Evolutionary conservation across 768 basidiomycete species (phyloP).

Genomic region (Crassisporium funariophilum): DNA sequence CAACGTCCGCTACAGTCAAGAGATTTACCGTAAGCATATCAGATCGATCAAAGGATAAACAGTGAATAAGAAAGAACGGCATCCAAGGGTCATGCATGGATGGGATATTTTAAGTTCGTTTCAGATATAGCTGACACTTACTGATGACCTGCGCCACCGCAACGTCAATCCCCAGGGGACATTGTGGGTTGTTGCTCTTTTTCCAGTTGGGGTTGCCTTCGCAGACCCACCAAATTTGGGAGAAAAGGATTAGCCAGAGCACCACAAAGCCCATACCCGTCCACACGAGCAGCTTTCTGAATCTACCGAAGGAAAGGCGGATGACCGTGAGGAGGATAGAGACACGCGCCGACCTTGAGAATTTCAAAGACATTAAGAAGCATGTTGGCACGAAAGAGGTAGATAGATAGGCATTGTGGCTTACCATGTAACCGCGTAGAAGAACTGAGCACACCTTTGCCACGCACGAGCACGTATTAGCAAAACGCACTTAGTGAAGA

Average conservation of each 20-base stretch:
- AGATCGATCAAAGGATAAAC: background rate
- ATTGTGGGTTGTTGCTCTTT: constrained; percentile 30
- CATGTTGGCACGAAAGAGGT: background rate
- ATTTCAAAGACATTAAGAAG: background rate
- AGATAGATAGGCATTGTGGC: background rate
- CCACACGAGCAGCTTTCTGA: constrained; percentile 21
- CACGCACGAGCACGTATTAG: background rate
- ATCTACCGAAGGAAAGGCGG: constrained; percentile 31
- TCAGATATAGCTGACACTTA: no score
- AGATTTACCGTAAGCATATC: background rate
- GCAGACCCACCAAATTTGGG: constrained; percentile 39
- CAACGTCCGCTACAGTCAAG: constrained; percentile 39
- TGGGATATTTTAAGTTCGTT: constrained; percentile 1
- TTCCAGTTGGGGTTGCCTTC: constrained; percentile 26
- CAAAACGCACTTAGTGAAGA: no score
- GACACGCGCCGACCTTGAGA: constrained; percentile 34
- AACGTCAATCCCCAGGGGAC: constrained; percentile 40
- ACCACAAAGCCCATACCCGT: constrained; percentile 23
- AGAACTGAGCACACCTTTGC: constrained; percentile 16
- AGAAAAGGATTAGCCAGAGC: constrained; percentile 33
- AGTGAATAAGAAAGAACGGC: background rate
- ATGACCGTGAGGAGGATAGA: constrained; percentile 46
- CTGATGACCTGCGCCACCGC: constrained; percentile 48
- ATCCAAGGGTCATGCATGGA: constrained; percentile 2
- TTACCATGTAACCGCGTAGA: constrained; percentile 26